Evolutionary conservation across 352 stramenopile genomes (phyloP), one percentile per base, ranked within the genome.

Genomic region (Globisporangium nodosum): DNA sequence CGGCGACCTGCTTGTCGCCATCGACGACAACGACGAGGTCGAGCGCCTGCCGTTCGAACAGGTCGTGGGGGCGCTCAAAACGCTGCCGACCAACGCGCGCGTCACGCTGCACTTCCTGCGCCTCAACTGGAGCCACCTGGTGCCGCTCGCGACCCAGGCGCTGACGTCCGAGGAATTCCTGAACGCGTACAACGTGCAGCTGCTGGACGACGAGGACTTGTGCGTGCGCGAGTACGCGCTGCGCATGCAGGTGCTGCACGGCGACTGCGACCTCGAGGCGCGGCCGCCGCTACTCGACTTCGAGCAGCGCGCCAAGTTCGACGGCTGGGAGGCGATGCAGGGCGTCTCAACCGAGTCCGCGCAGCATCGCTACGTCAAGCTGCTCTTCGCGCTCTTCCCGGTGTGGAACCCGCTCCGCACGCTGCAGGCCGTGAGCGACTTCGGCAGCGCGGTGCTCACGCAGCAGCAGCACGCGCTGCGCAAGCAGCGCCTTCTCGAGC

Each of bases 361-460:
- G 2, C 66, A 65, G 21, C 83, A 95, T 54, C 87, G 86, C 49
- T 94, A 92, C 67, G 63, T 92, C 21, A 95, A 95, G 52, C 52
- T 93, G 21, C 54, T 92, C 46, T 80, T 93, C 49, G 73, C 81
- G 3, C 52, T 92, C 1, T 91, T 93, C 35, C 80, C 79, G 3
- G 65, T 76, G 24, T 89, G 78, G 81, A 81, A 89, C 60, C 81
- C 83, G 2, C 58, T 71, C 30, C 65, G 83, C 42, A 63, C 88
- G 27, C 48, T 92, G 9, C 64, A 72, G n/a, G 59, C 69, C 3
- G 49, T 92, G 8, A 69, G 63, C 0, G 77, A 81, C 2, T 81
- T 76, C 47, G 65, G 53, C 12, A 69, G 71, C 12, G 56, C 65
- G 2, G 27, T 75, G 48, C 30, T 59, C 0, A 52, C 54, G 0